A percentile compares a stretch with the other conserved stretches of the same genome.
Conservation (phyloP, 768 basidiomycete species). For the Lactarius pseudohatsudake region DNA sequence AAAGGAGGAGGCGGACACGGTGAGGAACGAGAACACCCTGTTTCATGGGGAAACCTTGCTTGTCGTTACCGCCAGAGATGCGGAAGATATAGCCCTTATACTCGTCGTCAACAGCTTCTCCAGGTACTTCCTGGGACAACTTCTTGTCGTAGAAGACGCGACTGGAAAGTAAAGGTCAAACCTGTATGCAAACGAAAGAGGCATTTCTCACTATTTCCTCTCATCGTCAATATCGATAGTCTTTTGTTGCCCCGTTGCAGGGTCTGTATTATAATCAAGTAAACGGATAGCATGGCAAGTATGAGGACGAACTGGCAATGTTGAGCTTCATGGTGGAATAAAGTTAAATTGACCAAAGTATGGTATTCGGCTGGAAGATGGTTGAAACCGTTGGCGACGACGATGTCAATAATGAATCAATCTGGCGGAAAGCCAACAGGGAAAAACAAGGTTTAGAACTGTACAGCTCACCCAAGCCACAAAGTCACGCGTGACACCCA, state of each 20-base stretch:
- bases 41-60: slow-evolving; percentile 99
- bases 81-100: slow-evolving; percentile 96
- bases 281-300: neutral
- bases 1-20: slow-evolving; percentile 91
- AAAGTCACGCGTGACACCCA: slow-evolving; percentile 38
- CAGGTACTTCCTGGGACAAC: slow-evolving; percentile 92
- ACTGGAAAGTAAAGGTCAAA: slow-evolving; percentile 42
- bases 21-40: slow-evolving; percentile 95
- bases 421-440: slow-evolving; percentile 28
- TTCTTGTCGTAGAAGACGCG: slow-evolving; percentile 97
- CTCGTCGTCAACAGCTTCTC: slow-evolving; percentile 89
- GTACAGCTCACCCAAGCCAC: slow-evolving; percentile 49
- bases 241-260: slow-evolving; percentile 97
- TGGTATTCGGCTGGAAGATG: slow-evolving; percentile 34
- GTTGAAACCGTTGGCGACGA: slow-evolving; percentile 40
- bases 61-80: slow-evolving; percentile 98
- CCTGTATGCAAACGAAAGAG: slow-evolving; percentile 9
- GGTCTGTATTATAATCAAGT: slow-evolving; percentile 52
- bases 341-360: slow-evolving; percentile 1
- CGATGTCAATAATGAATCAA: slow-evolving; percentile 41
- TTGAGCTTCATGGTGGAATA: slow-evolving; percentile 87
- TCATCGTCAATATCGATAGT: slow-evolving; percentile 93
- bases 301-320: slow-evolving; percentile 77
- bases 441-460: slow-evolving; percentile 57
- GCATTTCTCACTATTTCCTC: slow-evolving; percentile 62